Base-by-base conservation (phyloP, 495 filamentous ascomycete species). In the Hypoxylon crocopeplum region DNA sequence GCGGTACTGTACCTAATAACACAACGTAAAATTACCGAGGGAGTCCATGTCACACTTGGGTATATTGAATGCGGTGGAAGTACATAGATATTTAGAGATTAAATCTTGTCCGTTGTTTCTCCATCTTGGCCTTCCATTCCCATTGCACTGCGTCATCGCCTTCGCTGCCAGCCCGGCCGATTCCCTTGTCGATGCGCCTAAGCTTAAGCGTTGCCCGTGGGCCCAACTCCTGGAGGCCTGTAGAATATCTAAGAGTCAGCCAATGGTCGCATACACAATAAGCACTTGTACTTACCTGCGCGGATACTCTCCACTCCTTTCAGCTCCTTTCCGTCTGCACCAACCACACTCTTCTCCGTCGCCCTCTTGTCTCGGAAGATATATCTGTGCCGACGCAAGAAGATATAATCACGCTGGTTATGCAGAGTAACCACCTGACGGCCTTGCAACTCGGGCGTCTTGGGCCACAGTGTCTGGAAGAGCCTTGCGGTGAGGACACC, bases 371-470 rank as follows among this genome's bases (percentile, higher is more conserved):
- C 92, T 0, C 94, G 83, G 76, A 98, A 97, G 2, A 96, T 82
- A 66, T 98, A 98, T 22, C 94, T 80, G 69, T 97, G 92, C 21
- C 93, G 78, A 6, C 94, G 82, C 39, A 97, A 79, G 66, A 98
- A 98, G 59, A 97, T 91, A 73, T 96, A 98, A 73, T 98, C 93
- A 54, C 94, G 87, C 74, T 97, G 93, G 63, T 96, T 97, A 70
- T 97, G 93, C 38, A 97, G 68, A 5, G 93, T 97, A 1, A 68
- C 87, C 0, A 96, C 92, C 60, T 97, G 92, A 13, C 94, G 76
- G 4, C 93, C 93, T 20, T 82, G 76, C 2, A 97, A 74, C 52
- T 98, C 91, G 3, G 94, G 92, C 47, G 85, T 82, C 2, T 87
- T 79, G 0, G 93, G 93, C 76, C 94, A 97, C 32, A 97, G 72